Evolutionary conservation across 306 rosid genomes (phyloP), one percentile per base, ranked within the genome.

Genomic region (Purshia tridentata): DNA sequence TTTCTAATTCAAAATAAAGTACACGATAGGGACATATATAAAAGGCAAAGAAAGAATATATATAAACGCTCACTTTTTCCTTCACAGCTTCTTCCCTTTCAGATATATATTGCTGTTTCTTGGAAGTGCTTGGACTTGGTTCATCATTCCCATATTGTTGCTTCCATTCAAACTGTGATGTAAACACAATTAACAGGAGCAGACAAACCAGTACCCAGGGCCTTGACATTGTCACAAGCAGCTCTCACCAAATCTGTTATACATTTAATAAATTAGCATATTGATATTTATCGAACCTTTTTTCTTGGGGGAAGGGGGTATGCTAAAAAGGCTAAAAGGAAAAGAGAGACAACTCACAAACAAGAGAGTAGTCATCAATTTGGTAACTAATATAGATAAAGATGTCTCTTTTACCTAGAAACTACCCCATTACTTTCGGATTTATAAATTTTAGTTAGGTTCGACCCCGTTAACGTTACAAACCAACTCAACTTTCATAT

Each of bases 121-220:
- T 84, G 54, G 83, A 74, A 58, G 83, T 47, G 51, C 42, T 72
- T 53, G 86, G 81, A 65, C 75, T 80, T 12, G 72, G 78, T 78
- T 88, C 86, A 51, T 83, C 92, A 73, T 70, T 75, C 55, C 79
- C 88, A 62, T 79, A 81, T 68, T 84, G 91, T 54, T 81, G 86
- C 79, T 86, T 85, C 92, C 92, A 88, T 80, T 88, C 92, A 8
- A 88, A 77, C 76, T 88, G 88, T 4, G 92, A 88, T 0, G 88
- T 83, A 80, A 88, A 83, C 41, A 88, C 80, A 16, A 88, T 81
- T 46, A 88, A 44, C 77, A 85, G 77, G 52, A 88, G 83, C 75
- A 88, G 77, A 74, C 89, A 88, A 67, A 85, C 85, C 70, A 81
- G 83, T 13, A 80, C 82, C 89, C 92, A 88, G 9, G 88, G 86